Base-by-base conservation (phyloP, 2,329 filamentous ascomycete genomes). In the Clonostachys rhizophaga region DNA sequence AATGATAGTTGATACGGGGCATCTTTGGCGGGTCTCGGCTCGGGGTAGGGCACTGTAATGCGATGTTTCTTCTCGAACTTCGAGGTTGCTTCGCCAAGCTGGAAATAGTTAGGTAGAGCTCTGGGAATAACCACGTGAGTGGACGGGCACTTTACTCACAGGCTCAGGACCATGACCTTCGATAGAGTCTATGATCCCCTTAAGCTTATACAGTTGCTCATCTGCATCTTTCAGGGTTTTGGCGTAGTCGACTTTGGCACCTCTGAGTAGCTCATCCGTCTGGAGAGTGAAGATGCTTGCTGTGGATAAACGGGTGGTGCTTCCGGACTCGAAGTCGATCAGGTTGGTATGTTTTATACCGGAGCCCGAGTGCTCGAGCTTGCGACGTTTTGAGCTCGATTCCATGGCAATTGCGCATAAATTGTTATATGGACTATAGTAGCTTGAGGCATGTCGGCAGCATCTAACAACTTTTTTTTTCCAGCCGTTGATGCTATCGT, bases 1-100 rank as follows among this genome's bases (percentile, higher is more conserved):
- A 90, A 96, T 37, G 85, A 76, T 45, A 97, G 74, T 58, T 90
- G 91, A 68, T 95, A 95, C 45, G 87, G 86, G 34, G 83, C 83
- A 63, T 92, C 85, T 57, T 82, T 81, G 11, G 80, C 72, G 2
- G 92, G 91, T 44, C 76, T 82, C 16, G 91, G 91, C n/a, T 86
- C 76, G 14, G 92, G 90, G 59, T 90, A 96, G 1, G 94, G 94
- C 43, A 96, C 79, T n/a, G 72, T 66, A 49, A 95, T 76, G 43
- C 81, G 81, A 59, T 84, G 75, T 39, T 76, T 75, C 64, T 83
- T 86, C 55, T 87, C 81, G 56, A 89, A 78, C 50, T 78, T 80
- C 59, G 84, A 73, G 0, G 73, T 74, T 9, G 89, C 90, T 55
- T 94, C 83, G 34, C 68, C 55, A 45, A 94, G 77, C 86, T 90